Evolutionary conservation across 169 alveolate genomes (phyloP), one percentile per base, ranked within the genome.

Genomic region (Eimeria acervulina): DNA sequence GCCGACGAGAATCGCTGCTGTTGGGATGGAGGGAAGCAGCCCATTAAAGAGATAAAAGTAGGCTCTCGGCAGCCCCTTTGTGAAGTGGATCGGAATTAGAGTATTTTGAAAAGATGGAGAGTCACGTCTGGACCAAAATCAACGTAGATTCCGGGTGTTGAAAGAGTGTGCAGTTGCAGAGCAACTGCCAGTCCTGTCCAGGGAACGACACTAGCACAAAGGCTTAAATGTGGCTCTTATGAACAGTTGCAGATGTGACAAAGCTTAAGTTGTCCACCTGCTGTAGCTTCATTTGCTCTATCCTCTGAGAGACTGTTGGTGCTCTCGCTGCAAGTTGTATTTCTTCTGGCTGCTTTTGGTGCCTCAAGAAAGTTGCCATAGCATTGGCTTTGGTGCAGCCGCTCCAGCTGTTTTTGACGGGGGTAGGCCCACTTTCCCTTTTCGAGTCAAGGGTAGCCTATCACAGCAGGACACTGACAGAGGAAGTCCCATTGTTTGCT

Each of bases 391-490:
- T 52, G 42, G 42, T 52, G 91, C 91, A 83, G 31, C 74, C 36
- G 31, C 76, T 83, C 91, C 91, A 83, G 72, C n/a, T 31, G 52
- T 40, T 59, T 83, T 83, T 83, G 55, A 83, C 91, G 28, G 91
- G 52, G n/a, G 10, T 59, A 83, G 91, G 74, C 23, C 74, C 91
- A 36, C 26, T 55, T n/a, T 31, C 72, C 28, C 74, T 83, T 59
- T 52, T 83, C 33, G 72, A 83, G 52, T 83, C 76, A 83, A 51
- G 15, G 74, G 74, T 4, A 47, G 91, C 91, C 91, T 83, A 76
- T 17, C 44, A 26, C 61, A 47, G 33, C 52, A 47, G 59, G 51
- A 23, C 31, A 80, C 19, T 23, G 36, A 26, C 7, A 83, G 31
- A 83, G 36, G 76, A 51, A 83, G 42, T 2, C 63, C 88, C 23